Base-by-base conservation (phyloP, 371 early-diverging fungal species). In the Dichotomocladium elegans region DNA sequence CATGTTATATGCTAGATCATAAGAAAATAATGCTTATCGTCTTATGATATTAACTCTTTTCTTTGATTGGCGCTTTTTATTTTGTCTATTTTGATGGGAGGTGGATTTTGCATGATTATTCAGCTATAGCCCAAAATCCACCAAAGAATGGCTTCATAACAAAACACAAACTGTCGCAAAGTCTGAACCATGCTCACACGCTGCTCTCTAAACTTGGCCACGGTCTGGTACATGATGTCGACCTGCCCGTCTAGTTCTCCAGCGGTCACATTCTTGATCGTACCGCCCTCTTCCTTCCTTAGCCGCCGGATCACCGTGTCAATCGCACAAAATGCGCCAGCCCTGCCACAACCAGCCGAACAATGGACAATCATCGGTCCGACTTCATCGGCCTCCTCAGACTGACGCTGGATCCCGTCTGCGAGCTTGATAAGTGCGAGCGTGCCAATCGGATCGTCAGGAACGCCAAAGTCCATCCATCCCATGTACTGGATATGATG, bases 261-360 rank as follows among this genome's bases (percentile, higher is more conserved):
- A 68, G 21, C 28, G 61, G 62, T 21, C 58, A 41, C 17, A 86
- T n/a, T n/a, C 60, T 17, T 24, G 27, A 17, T 27, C 48, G 8
- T 47, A 21, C 21, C 12, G 24, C 26, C 22, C 25, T 33, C 33
- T 15, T 41, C 40, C 41, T 27, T 34, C 35, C 21, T 45, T 17
- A 51, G 21, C 17, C 57, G 41, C 17, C 45, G 46, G 17, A 57
- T 45, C 0, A 88, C 79, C 8, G 88, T 73, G 66, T 94, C 94
- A 40, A 94, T 82, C 10, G 86, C 79, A 59, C 94, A 90, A 62
- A 95, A 95, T 0, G 94, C 90, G 2, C 98, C 99, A 0, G 99
- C 93, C 45, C 99, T 80, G 7, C 99, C 99, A 51, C 95, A 93
- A 0, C 99, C 99, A n/a, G 99, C 99, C 22, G 89, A 86, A 61